Evolutionary conservation across 306 rosid species (phyloP), one percentile per base, ranked within the genome.

Genomic region (Trichosanthes cucumerina): DNA sequence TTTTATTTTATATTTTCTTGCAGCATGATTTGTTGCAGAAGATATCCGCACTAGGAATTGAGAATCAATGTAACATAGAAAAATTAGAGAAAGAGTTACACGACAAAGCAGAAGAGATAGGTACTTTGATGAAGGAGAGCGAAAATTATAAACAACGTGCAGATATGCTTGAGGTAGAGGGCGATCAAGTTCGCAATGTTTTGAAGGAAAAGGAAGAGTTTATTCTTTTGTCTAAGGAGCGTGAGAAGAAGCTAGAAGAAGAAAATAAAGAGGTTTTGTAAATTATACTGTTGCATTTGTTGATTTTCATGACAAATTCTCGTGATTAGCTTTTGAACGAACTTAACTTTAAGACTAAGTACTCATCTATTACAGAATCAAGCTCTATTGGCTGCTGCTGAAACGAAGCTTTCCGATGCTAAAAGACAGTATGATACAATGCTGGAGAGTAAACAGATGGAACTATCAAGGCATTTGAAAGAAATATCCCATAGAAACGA

Each of bases 401-500:
- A 95, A 88, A 86, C 82, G 80, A 92, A 84, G 83, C 92, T 91
- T 57, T 74, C 82, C 47, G 97, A 92, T 52, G 91, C 92, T 80
- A 91, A 82, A 84, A 91, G 89, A 82, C 91, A 95, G 79, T 89
- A 88, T 69, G 90, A 95, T 82, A 81, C 80, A 79, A 87, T 95
- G 99, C 86, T 88, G 75, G 97, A 95, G 79, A 86, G 80, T 82
- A 88, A 95, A 76, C 92, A 91, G 63, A 82, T 83, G 49, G 99
- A 95, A 70, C 76, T 95, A 81, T 92, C 97, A 41, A 89, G 87
- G 89, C 97, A 95, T 86, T 88, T 95, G 90, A 95, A 91, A 82
- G 97, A 95, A 66, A 88, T 95, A 81, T 95, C 97, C 75, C 97
- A 81, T 81, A 89, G 93, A 87, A 95, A 92, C 59, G 99, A 92